Evolutionary conservation across 768 basidiomycete species (phyloP).

Genomic region (Leccinum incarnatum): DNA sequence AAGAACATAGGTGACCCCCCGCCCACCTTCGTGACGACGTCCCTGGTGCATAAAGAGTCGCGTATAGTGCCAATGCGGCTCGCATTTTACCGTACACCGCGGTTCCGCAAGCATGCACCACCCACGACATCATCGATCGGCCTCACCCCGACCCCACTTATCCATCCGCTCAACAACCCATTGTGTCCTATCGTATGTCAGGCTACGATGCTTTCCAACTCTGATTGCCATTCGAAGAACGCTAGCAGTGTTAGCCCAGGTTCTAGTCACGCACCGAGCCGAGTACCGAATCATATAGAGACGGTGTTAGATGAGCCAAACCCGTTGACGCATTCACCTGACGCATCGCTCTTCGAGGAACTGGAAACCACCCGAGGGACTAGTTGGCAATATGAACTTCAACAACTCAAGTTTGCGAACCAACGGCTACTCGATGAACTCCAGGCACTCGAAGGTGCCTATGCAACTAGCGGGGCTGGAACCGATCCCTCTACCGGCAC

Average conservation of each 20-base stretch:
- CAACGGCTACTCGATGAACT: constrained; percentile 62
- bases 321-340: constrained; percentile 12
- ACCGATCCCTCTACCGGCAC: neutral
- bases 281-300: neutral
- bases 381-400: constrained; percentile 93
- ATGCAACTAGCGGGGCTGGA: neutral
- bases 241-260: neutral
- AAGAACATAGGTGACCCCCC: constrained; percentile 13
- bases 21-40: constrained; percentile 22
- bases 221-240: neutral
- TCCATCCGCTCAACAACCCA: constrained; percentile 18
- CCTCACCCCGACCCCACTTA: constrained; percentile 3
- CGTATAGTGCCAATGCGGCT: constrained; percentile 30
- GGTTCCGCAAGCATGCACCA: constrained; percentile 1
- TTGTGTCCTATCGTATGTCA: constrained; percentile 32
- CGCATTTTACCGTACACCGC: constrained; percentile 38
- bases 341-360: constrained; percentile 65
- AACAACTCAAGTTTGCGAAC: constrained; percentile 76
- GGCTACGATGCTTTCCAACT: constrained; percentile 19
- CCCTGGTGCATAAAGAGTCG: constrained; percentile 41
- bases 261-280: neutral
- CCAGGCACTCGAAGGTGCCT: constrained; percentile 34
- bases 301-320: neutral
- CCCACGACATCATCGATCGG: neutral
- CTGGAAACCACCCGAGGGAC: constrained; percentile 63